Percentiles rank a stretch among this genome's conserved stretches.
Evolutionary conservation across 768 basidiomycete genomes (phyloP).

Genomic region (Podaxis sp.): DNA sequence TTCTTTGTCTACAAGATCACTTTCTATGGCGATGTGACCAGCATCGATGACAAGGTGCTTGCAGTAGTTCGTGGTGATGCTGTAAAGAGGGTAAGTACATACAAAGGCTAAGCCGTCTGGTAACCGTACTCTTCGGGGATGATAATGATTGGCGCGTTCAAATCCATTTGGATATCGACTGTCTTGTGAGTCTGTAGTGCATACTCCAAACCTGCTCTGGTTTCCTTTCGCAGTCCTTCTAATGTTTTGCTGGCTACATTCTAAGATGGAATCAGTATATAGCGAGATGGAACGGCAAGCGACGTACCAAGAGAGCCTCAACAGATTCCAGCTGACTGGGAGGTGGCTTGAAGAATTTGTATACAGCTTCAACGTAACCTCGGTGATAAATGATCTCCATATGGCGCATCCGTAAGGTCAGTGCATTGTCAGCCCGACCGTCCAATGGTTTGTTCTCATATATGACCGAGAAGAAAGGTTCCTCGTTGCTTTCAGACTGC

Average conservation of each 20-base stretch:
- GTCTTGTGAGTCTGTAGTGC: slow-evolving; percentile 94
- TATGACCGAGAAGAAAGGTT: slow-evolving; percentile 81
- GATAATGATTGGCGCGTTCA: slow-evolving; percentile 96
- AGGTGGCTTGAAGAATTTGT: slow-evolving; percentile 90
- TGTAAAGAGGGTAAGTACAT: slow-evolving; percentile 26
- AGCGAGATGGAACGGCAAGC: not conserved
- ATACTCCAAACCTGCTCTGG: slow-evolving; percentile 89
- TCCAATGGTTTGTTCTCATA: slow-evolving; percentile 93
- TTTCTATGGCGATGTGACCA: slow-evolving; percentile 93
- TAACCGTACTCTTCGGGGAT: slow-evolving; percentile 82
- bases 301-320: slow-evolving; percentile 79
- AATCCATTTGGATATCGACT: slow-evolving; percentile 91
- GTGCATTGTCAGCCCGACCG: slow-evolving; percentile 84
- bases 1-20: slow-evolving; percentile 83
- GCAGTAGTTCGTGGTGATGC: slow-evolving; percentile 73
- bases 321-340: slow-evolving; percentile 94
- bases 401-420: slow-evolving; percentile 88
- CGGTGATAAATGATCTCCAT: slow-evolving; percentile 97
- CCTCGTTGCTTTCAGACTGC: slow-evolving; percentile 17
- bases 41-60: slow-evolving; percentile 92
- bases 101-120: not conserved
- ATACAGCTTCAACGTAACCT: slow-evolving; percentile 90
- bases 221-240: slow-evolving; percentile 91
- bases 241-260: slow-evolving; percentile 90
- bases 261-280: slow-evolving; percentile 35